phyloP scores from a whole-genome alignment of 2,329 filamentous ascomycete genomes.

The Capronia coronata region DNA sequence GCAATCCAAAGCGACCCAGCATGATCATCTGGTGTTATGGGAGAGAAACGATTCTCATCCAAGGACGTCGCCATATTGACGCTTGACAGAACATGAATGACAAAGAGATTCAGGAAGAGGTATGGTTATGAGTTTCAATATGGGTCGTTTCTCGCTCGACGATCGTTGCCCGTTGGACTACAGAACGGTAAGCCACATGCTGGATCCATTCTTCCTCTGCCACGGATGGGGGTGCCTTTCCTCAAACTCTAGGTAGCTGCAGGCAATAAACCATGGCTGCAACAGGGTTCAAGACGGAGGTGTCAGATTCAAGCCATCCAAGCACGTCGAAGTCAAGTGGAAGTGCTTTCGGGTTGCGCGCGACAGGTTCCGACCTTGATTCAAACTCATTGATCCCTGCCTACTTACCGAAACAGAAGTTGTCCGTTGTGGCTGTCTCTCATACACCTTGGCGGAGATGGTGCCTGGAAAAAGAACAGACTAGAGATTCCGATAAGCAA shows the following conservation, averaged over 20 bases:
- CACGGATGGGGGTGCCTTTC: background rate
- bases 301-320: background rate
- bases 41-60: conserved; percentile 17
- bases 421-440: background rate
- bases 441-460: background rate
- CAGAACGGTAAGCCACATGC: background rate
- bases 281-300: background rate
- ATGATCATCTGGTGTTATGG: conserved; percentile 23
- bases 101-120: background rate
- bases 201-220: background rate
- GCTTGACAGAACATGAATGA: background rate
- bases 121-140: background rate
- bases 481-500: background rate
- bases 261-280: background rate
- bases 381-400: background rate
- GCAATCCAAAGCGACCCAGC: conserved; percentile 25
- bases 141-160: background rate
- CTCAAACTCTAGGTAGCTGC: background rate
- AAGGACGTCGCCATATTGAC: conserved; percentile 7
- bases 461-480: background rate
- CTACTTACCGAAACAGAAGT: background rate
- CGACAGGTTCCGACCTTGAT: background rate
- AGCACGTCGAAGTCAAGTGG: background rate
- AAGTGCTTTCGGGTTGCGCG: background rate
- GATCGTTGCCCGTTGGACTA: background rate